Base-by-base conservation (phyloP, 192 early-diverging fungal genomes). In the Spinellus fusiger region DNA sequence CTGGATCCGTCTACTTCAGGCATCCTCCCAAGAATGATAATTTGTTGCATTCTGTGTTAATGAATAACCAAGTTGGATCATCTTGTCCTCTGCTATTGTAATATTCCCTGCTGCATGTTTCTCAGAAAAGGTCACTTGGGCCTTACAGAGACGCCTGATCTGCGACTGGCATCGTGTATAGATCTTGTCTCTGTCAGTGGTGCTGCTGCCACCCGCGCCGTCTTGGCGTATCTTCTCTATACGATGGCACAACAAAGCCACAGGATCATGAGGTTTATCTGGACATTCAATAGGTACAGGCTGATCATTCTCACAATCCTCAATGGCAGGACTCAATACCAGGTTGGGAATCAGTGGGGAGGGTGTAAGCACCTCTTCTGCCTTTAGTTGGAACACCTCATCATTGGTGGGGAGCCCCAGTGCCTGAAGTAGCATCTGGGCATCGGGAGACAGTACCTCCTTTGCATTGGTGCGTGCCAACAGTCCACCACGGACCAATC, bases 31-130 rank as follows among this genome's bases (percentile, higher is more conserved):
- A 12, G 13, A 18, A 3, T 44, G 40, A 44, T 44, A 44, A 2
- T 18, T 18, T 3, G 40, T 12, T 3, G 38, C 38, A 37, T 22
- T 61, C 37, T 50, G 59, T 15, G 49, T 51, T 3, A 61, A 26
- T 8, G 59, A 28, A 51, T 61, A 61, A 1, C 59, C 59, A 18
- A 61, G 34, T 51, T 61, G 59, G 10, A 61, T 61, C 59, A 61
- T 61, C 0, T 29, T 15, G 48, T 61, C 59, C 20, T 61, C 59
- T 26, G 29, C 31, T 51, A 20, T 18, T 33, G 34, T 48, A 26
- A 13, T 25, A 10, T 35, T 22, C 5, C 27, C 26, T 20, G 59
- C 59, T 16, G 33, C 48, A 51, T 61, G 59, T 35, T 49, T 61
- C 22, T 49, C 49, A 16, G 49, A 61, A 37, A 51, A 61, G 10